A percentile compares a stretch with the other conserved stretches of the same genome.
Conservation (phyloP, 2,329 filamentous ascomycete genomes). For the Aspergillus calidoustus region DNA sequence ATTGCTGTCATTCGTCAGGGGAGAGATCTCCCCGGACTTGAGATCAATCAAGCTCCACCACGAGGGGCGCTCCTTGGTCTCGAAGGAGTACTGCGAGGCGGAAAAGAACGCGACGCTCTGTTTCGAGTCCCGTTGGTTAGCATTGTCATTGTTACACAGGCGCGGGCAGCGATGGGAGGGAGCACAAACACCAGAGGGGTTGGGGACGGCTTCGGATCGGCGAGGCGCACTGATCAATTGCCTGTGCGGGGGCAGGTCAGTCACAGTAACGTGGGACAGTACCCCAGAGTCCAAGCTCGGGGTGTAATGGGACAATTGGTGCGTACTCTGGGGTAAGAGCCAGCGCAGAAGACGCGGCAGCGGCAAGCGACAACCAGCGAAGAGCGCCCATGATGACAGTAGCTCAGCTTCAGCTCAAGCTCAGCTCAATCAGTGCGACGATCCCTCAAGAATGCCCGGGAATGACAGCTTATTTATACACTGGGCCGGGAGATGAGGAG, state of each 20-base stretch:
- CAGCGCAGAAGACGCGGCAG: slow-evolving; percentile 28
- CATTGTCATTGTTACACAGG: background rate
- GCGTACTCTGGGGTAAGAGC: slow-evolving; percentile 38
- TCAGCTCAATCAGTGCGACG: background rate
- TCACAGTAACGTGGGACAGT: background rate
- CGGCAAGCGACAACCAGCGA: slow-evolving; percentile 31
- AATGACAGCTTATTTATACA: background rate
- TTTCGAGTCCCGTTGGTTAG: background rate
- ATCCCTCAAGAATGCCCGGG: background rate
- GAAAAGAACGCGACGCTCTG: slow-evolving; percentile 55
- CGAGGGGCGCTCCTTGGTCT: slow-evolving; percentile 66
- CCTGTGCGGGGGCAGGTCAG: slow-evolving; percentile 23
- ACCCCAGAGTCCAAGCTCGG: no score
- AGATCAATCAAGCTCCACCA: slow-evolving; percentile 74
- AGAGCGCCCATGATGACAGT: slow-evolving; percentile 29
- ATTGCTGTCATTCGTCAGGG: slow-evolving; percentile 67
- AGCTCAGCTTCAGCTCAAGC: background rate
- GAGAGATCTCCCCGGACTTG: slow-evolving; percentile 65
- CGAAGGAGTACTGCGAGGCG: slow-evolving; percentile 78
- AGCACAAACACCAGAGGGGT: slow-evolving; percentile 44
- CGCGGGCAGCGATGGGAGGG: no score
- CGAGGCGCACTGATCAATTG: slow-evolving; percentile 44
- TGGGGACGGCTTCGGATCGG: slow-evolving; percentile 42
- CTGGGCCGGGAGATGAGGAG: background rate
- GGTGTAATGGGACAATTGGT: background rate